Base-by-base conservation (phyloP, 495 filamentous ascomycete species). In the Hypoxylon cercidicola region DNA sequence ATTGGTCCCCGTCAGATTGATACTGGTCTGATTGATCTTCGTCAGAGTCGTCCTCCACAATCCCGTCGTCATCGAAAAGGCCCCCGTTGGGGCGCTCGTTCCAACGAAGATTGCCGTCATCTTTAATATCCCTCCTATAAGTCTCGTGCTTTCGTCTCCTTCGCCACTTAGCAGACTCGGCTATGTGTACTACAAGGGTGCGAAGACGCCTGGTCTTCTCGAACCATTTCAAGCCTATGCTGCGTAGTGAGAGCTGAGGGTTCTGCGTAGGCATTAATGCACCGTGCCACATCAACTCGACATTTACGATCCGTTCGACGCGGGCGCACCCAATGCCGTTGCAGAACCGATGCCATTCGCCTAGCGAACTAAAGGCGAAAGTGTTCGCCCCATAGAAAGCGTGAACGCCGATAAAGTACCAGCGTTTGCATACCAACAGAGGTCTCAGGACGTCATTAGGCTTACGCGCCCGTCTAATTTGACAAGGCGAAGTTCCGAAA, bases 351-450 rank as follows among this genome's bases (percentile, higher is more conserved):
- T 64, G 61, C 21, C 75, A 72, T 49, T 82, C 78, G 3, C 79
- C 79, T 0, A 82, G 66, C 1, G 72, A 76, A 9, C 77, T 80
- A 46, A 82, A 81, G 0, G 77, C 76, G 19, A 82, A 82, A 0
- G 78, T 79, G 50, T 82, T 82, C 0, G 72, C 46, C 15, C 76
- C 78, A 15, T 80, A 80, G 47, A 81, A 81, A 9, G 69, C 63
- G 41, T 81, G 77, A 0, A 63, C 60, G 3, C 71, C 74, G 6
- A 76, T 62, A 23, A 68, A 79, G 19, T 53, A 55, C 66, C 75
- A 77, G 0, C 75, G 60, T 41, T 70, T 75, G 47, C 53, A 72
- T 0, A 80, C 78, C 0, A 66, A 23, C 0, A 82, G 57, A 1
- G 70, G 20, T 0, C 20, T 55, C 0, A 81, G 68, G 0, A 74